Conservation (phyloP, 176 grass and related monocot genomes). For the Hyparrhenia diplandra region DNA sequence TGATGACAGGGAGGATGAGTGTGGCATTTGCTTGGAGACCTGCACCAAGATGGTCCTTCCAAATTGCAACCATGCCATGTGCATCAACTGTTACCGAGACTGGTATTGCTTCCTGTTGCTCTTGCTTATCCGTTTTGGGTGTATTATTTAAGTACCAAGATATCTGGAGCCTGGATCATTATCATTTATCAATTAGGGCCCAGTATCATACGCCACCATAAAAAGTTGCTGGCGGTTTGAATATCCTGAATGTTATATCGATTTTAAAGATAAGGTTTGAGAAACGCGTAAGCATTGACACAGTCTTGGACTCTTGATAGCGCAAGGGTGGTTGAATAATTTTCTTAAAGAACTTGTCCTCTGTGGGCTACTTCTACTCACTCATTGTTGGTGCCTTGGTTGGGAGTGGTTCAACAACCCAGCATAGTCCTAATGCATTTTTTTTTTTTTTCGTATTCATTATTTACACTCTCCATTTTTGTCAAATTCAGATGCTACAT, state of each 20-base stretch:
- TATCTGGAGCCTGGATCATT: constrained; percentile 27
- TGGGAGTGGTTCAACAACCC: constrained; percentile 28
- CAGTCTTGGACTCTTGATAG: not conserved
- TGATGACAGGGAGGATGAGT: constrained; percentile 89
- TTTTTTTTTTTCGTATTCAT: not conserved
- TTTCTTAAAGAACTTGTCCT: constrained; percentile 22
- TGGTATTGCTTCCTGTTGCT: constrained; percentile 44
- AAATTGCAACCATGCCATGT: constrained; percentile 93
- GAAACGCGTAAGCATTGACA: constrained; percentile 15
- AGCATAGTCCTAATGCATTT: not conserved
- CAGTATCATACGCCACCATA: constrained; percentile 32
- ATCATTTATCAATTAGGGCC: constrained; percentile 22
- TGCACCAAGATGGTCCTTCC: constrained; percentile 97
- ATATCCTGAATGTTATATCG: constrained; percentile 8
- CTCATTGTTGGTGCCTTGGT: not conserved
- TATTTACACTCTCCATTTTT: not conserved
- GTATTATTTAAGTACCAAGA: not conserved
- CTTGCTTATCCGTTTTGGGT: constrained; percentile 37
- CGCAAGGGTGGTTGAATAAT: not conserved
- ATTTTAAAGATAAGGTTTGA: not conserved
- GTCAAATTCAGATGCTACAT: not conserved
- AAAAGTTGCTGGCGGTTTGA: constrained; percentile 25
- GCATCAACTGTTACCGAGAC: constrained; percentile 92
- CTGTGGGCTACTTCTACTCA: constrained; percentile 23
- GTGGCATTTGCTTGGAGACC: constrained; percentile 91